Percentiles rank a stretch among this genome's conserved stretches.
These are phyloP conservation scores for Mortierella sp. DNA, from an alignment of 371 early-diverging fungal genomes.

Conservation along the genomic window DNA sequence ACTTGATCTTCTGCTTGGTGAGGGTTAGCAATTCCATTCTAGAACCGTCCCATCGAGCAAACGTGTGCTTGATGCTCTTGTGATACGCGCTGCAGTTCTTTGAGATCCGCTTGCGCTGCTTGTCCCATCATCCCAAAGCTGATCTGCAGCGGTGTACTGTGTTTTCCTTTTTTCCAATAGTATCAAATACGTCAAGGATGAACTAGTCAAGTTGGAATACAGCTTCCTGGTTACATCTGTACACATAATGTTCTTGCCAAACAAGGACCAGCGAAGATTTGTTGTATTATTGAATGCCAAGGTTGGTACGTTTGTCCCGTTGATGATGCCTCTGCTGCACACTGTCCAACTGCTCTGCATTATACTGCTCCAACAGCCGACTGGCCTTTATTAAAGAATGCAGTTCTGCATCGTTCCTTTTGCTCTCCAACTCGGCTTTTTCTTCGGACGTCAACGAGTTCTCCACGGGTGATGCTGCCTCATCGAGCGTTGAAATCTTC, in stretches of 20 bases:
- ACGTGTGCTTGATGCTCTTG: constrained; percentile 52
- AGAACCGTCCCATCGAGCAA: constrained; percentile 54
- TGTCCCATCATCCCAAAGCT: constrained; percentile 48
- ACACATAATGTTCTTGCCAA: not conserved
- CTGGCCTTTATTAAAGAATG: constrained; percentile 46
- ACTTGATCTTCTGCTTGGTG: constrained; percentile 41
- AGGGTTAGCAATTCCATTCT: constrained; percentile 41
- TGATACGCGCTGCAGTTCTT: constrained; percentile 54
- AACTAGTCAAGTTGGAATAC: not conserved
- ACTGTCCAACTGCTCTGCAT: constrained; percentile 43
- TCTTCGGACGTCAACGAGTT: constrained; percentile 43
- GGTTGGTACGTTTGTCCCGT: constrained; percentile 32
- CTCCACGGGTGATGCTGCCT: constrained; percentile 39
- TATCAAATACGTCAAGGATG: too few species aligned
- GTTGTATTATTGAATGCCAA: constrained; percentile 40
- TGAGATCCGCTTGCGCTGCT: constrained; percentile 46
- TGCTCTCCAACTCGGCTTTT: constrained; percentile 42
- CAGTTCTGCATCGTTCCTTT: constrained; percentile 40
- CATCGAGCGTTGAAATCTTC: constrained; percentile 50
- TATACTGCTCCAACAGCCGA: constrained; percentile 46
- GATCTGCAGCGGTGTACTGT: constrained; percentile 42
- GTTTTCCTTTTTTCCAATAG: constrained; percentile 37
- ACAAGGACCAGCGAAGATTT: too few species aligned
- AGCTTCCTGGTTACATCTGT: too few species aligned
- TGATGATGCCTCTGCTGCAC: constrained; percentile 45